phyloP scores from a whole-genome alignment of 2,329 filamentous ascomycete species.

The Epichloe aotearoae region DNA sequence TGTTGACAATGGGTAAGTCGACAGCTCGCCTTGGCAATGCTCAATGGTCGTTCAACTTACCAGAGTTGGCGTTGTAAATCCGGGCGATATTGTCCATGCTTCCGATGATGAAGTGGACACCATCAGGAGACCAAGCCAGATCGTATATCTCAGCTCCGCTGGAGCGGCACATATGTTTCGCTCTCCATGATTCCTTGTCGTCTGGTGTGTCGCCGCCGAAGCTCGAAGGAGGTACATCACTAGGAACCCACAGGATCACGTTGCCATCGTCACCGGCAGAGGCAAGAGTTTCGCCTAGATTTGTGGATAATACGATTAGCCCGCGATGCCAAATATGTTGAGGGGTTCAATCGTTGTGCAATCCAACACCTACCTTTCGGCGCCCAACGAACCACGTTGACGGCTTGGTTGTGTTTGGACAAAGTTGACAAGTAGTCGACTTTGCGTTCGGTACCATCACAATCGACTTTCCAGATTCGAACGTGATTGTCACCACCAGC shows the following conservation, averaged over 20 bases:
- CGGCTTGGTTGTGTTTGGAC: conserved; percentile 86
- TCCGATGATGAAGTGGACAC: conserved; percentile 88
- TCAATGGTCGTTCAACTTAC: conserved; percentile 30
- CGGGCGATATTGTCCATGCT: conserved; percentile 98
- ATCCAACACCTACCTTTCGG: conserved; percentile 57
- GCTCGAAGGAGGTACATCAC: conserved; percentile 53
- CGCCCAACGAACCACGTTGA: conserved; percentile 94
- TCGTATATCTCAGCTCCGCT: conserved; percentile 96
- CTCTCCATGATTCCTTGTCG: conserved; percentile 92
- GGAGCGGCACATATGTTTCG: conserved; percentile 95
- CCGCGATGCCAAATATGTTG: background rate
- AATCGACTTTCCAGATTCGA: conserved; percentile 83
- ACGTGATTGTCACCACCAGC: conserved; percentile 96
- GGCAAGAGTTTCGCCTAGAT: conserved; percentile 73
- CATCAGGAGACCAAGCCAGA: conserved; percentile 97
- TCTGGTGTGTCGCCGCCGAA: conserved; percentile 79
- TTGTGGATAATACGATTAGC: conserved; percentile 1
- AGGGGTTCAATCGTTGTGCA: background rate
- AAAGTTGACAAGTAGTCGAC: conserved; percentile 88
- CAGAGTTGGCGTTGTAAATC: conserved; percentile 89
- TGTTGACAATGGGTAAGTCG: conserved; percentile 1
- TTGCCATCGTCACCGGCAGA: conserved; percentile 97
- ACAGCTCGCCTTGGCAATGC: background rate
- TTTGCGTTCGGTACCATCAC: conserved; percentile 71
- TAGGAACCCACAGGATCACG: conserved; percentile 88